Conservation (phyloP, 768 basidiomycete genomes). For the Aureoboletus auriporus region DNA sequence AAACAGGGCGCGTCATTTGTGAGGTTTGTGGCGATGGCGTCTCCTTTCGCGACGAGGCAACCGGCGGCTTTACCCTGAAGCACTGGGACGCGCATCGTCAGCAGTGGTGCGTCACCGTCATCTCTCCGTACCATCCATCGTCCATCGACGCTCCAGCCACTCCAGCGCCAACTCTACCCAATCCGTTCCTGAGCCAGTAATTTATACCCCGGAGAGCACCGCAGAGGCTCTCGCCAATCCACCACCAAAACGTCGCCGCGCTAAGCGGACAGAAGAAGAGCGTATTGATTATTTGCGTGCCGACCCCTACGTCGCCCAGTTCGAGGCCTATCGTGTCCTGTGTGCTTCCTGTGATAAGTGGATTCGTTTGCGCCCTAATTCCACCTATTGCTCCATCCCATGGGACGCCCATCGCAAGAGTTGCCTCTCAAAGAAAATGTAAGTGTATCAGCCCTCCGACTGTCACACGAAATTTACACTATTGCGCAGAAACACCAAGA, state of each 20-base stretch:
- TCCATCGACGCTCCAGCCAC: conserved; percentile 6
- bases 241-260: conserved; percentile 61
- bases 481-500: conserved; percentile 37
- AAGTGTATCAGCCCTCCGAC: conserved; percentile 21
- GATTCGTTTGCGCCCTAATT: conserved; percentile 83
- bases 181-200: conserved; percentile 33
- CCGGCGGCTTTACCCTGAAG: conserved; percentile 60
- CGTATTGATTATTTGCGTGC: conserved; percentile 64
- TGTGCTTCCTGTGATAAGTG: conserved; percentile 82
- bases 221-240: conserved; percentile 43
- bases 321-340: conserved; percentile 75
- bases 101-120: conserved; percentile 44
- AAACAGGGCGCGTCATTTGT: conserved; percentile 61
- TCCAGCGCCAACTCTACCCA: conserved; percentile 30
- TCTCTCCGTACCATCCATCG: not conserved
- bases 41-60: conserved; percentile 61
- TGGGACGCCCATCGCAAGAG: conserved; percentile 86
- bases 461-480: conserved; percentile 6
- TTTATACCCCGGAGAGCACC: conserved; percentile 41
- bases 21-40: conserved; percentile 58
- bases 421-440: conserved; percentile 77
- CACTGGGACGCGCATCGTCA: conserved; percentile 68
- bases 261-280: conserved; percentile 75
- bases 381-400: conserved; percentile 83
- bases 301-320: conserved; percentile 76